Conservation (phyloP, 768 basidiomycete species). For the Phaeolepiota aurea region DNA sequence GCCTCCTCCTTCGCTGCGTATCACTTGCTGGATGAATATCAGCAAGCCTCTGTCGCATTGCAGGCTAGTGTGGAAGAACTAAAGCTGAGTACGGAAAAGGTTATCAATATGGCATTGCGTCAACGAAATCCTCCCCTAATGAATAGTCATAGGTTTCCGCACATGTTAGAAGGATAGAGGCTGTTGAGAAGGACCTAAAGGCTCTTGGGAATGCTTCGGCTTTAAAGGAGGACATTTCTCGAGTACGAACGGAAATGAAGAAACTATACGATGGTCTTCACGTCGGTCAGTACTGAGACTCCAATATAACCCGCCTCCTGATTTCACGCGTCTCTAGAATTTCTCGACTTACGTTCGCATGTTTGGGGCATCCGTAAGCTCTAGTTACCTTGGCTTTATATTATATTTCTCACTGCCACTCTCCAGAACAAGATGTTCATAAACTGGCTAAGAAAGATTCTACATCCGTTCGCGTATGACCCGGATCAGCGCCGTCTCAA, state of each 20-base stretch:
- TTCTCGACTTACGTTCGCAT: conserved; percentile 71
- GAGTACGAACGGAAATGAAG: conserved; percentile 75
- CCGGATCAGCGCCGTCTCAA: conserved; percentile 2
- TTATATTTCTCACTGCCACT: conserved; percentile 2
- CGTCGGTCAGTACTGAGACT: conserved; percentile 42
- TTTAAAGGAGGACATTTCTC: conserved; percentile 73
- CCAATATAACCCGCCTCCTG: background rate
- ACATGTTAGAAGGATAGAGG: conserved; percentile 77
- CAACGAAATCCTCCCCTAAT: no score
- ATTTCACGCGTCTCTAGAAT: conserved; percentile 39
- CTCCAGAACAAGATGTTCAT: conserved; percentile 73
- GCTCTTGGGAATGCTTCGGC: conserved; percentile 57
- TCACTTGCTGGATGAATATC: conserved; percentile 85
- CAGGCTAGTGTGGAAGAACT: conserved; percentile 85
- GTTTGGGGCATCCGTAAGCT: conserved; percentile 85
- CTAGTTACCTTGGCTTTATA: background rate
- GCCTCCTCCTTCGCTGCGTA: conserved; percentile 85
- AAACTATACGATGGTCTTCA: conserved; percentile 81
- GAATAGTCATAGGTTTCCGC: conserved; percentile 80
- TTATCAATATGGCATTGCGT: no score
- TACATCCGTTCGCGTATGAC: conserved; percentile 48
- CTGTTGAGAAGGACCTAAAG: conserved; percentile 85
- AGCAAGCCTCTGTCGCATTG: conserved; percentile 76
- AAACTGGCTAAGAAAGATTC: conserved; percentile 61
- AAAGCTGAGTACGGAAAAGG: conserved; percentile 78